Conservation (phyloP, 1,139 yeast species). For the Zhuliangozyma parablackwelliae region DNA sequence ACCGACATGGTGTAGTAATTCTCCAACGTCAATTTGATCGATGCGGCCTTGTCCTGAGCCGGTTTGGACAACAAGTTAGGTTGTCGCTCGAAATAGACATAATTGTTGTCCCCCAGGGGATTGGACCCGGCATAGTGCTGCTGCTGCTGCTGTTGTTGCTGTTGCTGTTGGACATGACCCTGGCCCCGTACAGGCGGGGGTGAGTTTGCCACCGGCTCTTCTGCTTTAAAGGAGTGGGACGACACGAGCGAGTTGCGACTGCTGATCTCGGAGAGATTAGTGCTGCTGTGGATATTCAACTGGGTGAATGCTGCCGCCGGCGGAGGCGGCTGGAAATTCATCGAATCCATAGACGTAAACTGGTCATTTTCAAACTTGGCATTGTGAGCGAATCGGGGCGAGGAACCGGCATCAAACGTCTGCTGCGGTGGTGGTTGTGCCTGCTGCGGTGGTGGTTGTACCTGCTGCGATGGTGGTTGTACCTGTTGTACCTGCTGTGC, state of each 20-base stretch:
- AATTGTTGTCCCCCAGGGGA: constrained; percentile 27
- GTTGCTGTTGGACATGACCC: constrained; percentile 3
- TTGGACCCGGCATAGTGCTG: constrained; percentile 10
- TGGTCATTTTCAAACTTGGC: constrained; percentile 12
- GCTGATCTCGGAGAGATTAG: constrained; percentile 36
- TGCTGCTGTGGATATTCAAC: constrained; percentile 36
- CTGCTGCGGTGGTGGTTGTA: constrained; percentile 1
- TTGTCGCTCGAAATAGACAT: constrained; percentile 78
- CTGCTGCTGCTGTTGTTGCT: constrained; percentile 9
- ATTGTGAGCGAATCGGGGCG: constrained; percentile 10
- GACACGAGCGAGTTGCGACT: constrained; percentile 24
- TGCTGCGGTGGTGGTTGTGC: constrained; percentile 2
- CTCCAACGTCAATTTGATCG: constrained; percentile 66
- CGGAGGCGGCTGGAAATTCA: constrained; percentile 29
- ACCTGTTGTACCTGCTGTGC: neutral
- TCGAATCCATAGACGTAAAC: constrained; percentile 37
- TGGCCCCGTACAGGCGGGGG: constrained; percentile 8
- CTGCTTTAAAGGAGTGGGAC: constrained; percentile 13
- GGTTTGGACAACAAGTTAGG: constrained; percentile 68
- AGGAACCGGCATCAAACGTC: constrained; percentile 4
- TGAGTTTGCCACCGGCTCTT: constrained; percentile 12
- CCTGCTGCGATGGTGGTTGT: constrained; percentile 1
- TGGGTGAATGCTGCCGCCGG: constrained; percentile 42
- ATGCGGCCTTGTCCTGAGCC: constrained; percentile 71
- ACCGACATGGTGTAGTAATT: constrained; percentile 75